Evolutionary conservation across 208 protist species (phyloP).

Genomic region (Crithidia brevicula): DNA sequence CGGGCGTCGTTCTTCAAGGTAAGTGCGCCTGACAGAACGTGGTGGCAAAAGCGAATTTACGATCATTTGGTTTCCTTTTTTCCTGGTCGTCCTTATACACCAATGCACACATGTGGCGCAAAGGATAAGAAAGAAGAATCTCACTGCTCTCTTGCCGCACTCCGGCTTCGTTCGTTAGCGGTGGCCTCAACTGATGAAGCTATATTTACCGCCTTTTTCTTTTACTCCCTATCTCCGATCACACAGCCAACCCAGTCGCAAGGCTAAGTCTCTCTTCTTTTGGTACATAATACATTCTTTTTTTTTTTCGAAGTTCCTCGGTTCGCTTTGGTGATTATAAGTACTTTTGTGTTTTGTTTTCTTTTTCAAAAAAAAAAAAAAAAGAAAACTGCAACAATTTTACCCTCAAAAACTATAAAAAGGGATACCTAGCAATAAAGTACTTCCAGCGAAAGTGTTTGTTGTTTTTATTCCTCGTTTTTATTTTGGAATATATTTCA

Average conservation of each 20-base stretch:
- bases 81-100: conserved; percentile 1
- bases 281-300: not conserved
- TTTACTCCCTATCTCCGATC: not conserved
- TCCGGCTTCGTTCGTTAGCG: not conserved
- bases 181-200: conserved; percentile 5
- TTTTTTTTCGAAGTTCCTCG: conserved; percentile 20
- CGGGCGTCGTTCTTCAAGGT: not conserved
- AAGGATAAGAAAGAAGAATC: conserved; percentile 5
- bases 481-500: not conserved
- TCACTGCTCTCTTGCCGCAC: conserved; percentile 4
- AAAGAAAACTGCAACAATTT: too few species aligned
- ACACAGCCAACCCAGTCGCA: not conserved
- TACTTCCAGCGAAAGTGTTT: conserved; percentile 3
- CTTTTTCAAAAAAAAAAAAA: conserved; percentile 19
- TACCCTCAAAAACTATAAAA: too few species aligned
- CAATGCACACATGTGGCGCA: conserved; percentile 11
- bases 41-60: not conserved
- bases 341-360: conserved; percentile 21
- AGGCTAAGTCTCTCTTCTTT: conserved; percentile 4
- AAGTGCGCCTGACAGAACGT: not conserved
- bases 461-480: conserved; percentile 1
- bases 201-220: conserved; percentile 1
- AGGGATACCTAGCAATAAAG: conserved; percentile 3
- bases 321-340: conserved; percentile 6
- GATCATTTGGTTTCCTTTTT: not conserved